Base-by-base conservation (phyloP, 768 basidiomycete species). In the Pleurotus salmoneostramineus region DNA sequence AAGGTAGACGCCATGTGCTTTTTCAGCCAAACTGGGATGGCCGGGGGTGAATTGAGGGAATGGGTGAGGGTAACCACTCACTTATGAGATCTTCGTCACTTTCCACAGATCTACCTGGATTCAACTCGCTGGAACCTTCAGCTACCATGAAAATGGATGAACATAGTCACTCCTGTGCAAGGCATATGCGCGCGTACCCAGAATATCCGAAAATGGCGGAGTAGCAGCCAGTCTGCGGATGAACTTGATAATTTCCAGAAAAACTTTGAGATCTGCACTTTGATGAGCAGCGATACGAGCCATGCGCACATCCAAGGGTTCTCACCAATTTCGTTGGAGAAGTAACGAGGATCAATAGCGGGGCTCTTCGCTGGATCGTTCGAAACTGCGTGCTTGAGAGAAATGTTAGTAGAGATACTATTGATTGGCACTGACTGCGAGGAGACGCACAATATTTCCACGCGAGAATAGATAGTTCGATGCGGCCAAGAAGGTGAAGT, bases 391-490 rank as follows among this genome's bases (percentile, higher is more conserved):
- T 52, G 50, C 50, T 52, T 27, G 21, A 27, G 21, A 27, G 21
- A 27, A 27, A 27, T 27, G 21, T 27, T 27, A 27, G n/a, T n/a
- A 27, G 21, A n/a, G 37, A 1, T 40, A n/a, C 2, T 8, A n/a
- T 8, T 10, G n/a, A 3, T 10, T 8, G 3, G 3, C 8, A n/a
- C 37, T 40, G 10, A 40, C n/a, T n/a, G n/a, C 50, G 21, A 0
- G 50, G n/a, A 27, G 21, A 51, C 50, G 11, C 4, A 51, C 50
- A 32, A 35, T 45, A 4, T 6, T 32, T 50, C 81, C 81, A 10
- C 73, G 65, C 31, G 71, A 70, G 60, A 74, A 68, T 1, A 3
- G 37, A 40, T 40, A n/a, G 37, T 40, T 40, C 37, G 37, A 40
- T 8, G 37, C 37, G n/a, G 37, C 37, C 37, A 40, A 40, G n/a